phyloP scores from a whole-genome alignment of 495 filamentous ascomycete genomes.

The Neurospora sp. region DNA sequence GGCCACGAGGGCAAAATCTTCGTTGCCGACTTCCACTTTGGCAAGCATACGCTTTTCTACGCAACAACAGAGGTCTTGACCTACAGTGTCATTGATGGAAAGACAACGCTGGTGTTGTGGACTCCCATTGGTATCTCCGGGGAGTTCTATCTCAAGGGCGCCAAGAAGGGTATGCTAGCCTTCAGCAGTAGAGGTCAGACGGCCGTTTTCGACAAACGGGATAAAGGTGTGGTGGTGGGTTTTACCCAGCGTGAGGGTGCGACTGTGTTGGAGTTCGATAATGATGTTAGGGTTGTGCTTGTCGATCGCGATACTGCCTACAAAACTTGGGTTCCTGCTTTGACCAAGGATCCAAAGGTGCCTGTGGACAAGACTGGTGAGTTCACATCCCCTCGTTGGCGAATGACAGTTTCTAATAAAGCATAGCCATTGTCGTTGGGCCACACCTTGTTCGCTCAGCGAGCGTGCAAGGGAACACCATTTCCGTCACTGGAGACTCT shows the following conservation, averaged over 20 bases:
- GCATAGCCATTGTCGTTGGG: constrained; percentile 42
- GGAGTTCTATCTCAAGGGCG: neutral
- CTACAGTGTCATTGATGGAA: neutral
- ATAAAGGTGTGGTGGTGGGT: neutral
- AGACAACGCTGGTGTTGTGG: constrained; percentile 1
- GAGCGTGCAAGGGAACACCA: constrained; percentile 28
- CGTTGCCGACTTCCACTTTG: constrained; percentile 3
- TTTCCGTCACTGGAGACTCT: constrained; percentile 56
- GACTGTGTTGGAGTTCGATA: neutral
- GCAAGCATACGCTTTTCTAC: neutral
- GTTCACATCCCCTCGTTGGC: neutral
- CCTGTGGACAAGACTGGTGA: constrained; percentile 34
- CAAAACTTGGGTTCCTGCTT: constrained; percentile 45
- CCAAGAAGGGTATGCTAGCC: neutral
- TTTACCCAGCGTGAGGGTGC: neutral
- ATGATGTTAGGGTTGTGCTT: constrained; percentile 13
- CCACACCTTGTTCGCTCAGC: constrained; percentile 60
- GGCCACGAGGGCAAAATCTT: neutral
- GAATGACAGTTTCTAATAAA: neutral
- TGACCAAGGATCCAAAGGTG: constrained; percentile 37
- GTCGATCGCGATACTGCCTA: constrained; percentile 45
- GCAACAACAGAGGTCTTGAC: constrained; percentile 3
- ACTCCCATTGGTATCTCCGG: neutral
- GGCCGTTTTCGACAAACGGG: neutral
- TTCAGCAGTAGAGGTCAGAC: neutral